Evolutionary conservation across 805 yeast genomes (phyloP), one percentile per base, ranked within the genome.

Genomic region (Lipomyces mesembrius): DNA sequence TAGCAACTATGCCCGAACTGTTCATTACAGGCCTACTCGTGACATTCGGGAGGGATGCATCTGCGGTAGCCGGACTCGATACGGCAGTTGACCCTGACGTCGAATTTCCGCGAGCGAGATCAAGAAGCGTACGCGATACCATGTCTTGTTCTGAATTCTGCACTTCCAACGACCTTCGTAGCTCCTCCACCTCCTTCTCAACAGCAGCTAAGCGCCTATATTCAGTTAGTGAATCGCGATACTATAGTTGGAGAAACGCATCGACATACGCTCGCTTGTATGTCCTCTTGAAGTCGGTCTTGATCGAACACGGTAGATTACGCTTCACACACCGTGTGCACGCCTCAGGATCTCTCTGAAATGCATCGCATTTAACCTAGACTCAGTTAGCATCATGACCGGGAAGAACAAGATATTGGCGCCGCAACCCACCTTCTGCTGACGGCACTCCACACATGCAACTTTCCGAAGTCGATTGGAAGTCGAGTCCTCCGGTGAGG

Each of bases 381-480:
- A 22, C n/a, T n/a, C 8, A n/a, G 49, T n/a, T 43, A 43, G 49
- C 49, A 17, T 17, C 8, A 17, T 5, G 20, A 43, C 22, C 14
- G 49, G 8, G 3, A 17, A 43, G 20, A 43, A 43, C 49, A 8
- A n/a, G 9, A 17, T 1, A 17, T 43, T 17, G 4, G 49, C 49
- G 7, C 22, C 6, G 11, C 17, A 32, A 49, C 72, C 49, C 29
- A 79, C 82, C 78, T 95, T 95, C 77, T 94, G 99, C 78, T 95
- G 98, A 14, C 98, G 85, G 76, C 99, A 95, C 74, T 94, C 97
- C 0, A 91, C 92, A 80, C 99, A 95, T 0, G 98, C 98, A 76
- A 92, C 71, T 35, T 68, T 68, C n/a, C 69, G 59, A 11, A 59
- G 32, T 20, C 64, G 57, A 8, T 51, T 29, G 22, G 57, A 37